Percentiles rank a stretch among this genome's conserved stretches.
phyloP scores from a whole-genome alignment of 202 grass and related monocot genomes.

The Alloteropsis angusta region DNA sequence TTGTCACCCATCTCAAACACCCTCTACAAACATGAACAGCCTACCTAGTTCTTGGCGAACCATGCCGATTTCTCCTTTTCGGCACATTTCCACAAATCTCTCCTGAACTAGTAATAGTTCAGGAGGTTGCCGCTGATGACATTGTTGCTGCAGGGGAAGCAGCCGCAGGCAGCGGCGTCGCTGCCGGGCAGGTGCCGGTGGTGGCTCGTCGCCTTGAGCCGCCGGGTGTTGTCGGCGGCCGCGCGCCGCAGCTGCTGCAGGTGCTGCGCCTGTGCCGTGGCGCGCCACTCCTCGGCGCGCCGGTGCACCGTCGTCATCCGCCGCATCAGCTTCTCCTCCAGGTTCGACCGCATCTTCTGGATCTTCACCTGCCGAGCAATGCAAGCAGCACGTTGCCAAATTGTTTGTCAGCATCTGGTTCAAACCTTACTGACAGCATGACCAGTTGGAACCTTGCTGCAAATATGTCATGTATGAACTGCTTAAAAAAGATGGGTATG shows the following conservation, averaged over 20 bases:
- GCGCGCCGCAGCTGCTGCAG: constrained; percentile 71
- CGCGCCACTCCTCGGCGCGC: constrained; percentile 66
- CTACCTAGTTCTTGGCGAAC: background rate
- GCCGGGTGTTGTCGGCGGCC: constrained; percentile 35
- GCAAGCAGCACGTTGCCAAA: background rate
- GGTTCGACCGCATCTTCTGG: constrained; percentile 83
- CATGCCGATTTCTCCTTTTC: background rate
- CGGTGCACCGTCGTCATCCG: constrained; percentile 66
- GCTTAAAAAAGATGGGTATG: background rate
- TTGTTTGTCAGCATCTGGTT: background rate
- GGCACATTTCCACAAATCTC: too few species aligned
- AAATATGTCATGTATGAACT: background rate
- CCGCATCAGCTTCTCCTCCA: constrained; percentile 93
- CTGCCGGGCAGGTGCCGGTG: constrained; percentile 36
- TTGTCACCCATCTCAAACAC: background rate
- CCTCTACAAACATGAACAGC: background rate
- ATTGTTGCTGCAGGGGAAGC: constrained; percentile 58
- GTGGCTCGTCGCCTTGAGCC: constrained; percentile 42
- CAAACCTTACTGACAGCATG: background rate
- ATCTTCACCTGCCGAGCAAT: constrained; percentile 72
- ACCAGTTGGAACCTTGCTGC: too few species aligned
- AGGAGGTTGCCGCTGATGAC: constrained; percentile 36
- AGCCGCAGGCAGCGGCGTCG: constrained; percentile 39
- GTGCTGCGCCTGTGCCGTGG: constrained; percentile 54
- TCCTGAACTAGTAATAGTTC: constrained; percentile 21